Conservation (phyloP, 2,329 filamentous ascomycete genomes). For the Thielaviopsis punctulata region DNA sequence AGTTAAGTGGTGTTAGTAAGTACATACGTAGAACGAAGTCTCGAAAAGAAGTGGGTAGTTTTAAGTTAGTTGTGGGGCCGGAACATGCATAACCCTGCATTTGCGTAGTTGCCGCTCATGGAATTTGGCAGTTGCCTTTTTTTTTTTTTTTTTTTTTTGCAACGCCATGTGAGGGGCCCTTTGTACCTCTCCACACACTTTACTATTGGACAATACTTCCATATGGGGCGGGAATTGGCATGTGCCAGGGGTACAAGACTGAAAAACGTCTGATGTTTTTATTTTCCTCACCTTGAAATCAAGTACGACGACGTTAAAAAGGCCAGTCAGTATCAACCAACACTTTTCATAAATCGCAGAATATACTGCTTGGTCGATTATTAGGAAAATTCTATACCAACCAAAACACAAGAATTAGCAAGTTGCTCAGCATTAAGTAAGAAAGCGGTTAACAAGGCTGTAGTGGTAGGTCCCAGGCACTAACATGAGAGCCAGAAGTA, state of each 20-base stretch:
- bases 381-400: not conserved
- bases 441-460: not conserved
- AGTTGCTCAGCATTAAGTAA: not conserved
- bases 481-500: not conserved
- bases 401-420: not conserved
- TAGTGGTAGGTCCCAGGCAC: not conserved
- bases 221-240: not conserved
- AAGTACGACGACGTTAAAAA: too few species aligned
- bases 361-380: not conserved
- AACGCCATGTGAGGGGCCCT: not conserved
- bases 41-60: not conserved
- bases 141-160: too few species aligned
- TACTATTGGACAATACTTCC: conserved; percentile 2
- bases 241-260: too few species aligned
- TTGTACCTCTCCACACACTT: conserved; percentile 1
- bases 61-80: not conserved
- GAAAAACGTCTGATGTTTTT: too few species aligned
- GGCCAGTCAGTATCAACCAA: too few species aligned
- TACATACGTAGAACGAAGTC: not conserved
- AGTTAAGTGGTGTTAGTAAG: too few species aligned
- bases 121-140: too few species aligned
- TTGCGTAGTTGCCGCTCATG: not conserved
- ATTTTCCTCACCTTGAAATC: not conserved
- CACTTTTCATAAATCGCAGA: too few species aligned
- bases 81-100: not conserved